Evolutionary conservation across 2,329 filamentous ascomycete species (phyloP).

Genomic region (Zasmidium angulare): DNA sequence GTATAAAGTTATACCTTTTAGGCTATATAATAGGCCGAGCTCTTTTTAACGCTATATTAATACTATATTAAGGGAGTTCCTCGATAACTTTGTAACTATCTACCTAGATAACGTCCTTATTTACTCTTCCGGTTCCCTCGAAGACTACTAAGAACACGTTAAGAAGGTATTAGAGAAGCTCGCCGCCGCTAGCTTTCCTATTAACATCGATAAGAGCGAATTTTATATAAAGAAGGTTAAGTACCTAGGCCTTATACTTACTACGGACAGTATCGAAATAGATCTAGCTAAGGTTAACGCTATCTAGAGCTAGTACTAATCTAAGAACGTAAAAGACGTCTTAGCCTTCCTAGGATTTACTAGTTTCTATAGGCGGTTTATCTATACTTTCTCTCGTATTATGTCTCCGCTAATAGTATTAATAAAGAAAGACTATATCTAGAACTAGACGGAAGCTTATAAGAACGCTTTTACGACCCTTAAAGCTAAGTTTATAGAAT

Average conservation of each 20-base stretch:
- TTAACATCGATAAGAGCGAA: constrained; percentile 7
- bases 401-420: not conserved
- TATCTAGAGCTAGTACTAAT: constrained; percentile 1
- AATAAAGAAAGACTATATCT: not conserved
- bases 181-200: constrained; percentile 14
- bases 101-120: constrained; percentile 34
- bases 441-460: not conserved
- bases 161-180: constrained; percentile 27
- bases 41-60: constrained; percentile 29
- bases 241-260: constrained; percentile 29
- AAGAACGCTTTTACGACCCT: not conserved
- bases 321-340: constrained; percentile 1
- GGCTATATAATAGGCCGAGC: constrained; percentile 19
- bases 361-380: constrained; percentile 3
- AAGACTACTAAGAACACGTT: constrained; percentile 30
- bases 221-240: constrained; percentile 27
- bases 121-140: constrained; percentile 24
- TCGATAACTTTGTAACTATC: constrained; percentile 25
- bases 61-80: constrained; percentile 18
- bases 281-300: constrained; percentile 9
- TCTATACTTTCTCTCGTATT: not conserved
- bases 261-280: constrained; percentile 25
- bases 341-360: constrained; percentile 4
- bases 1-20: not conserved
- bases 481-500: not conserved